Percentiles rank a stretch among this genome's conserved stretches.
Conservation (phyloP, 2,329 filamentous ascomycete species). For the Bretziella fagacearum region DNA sequence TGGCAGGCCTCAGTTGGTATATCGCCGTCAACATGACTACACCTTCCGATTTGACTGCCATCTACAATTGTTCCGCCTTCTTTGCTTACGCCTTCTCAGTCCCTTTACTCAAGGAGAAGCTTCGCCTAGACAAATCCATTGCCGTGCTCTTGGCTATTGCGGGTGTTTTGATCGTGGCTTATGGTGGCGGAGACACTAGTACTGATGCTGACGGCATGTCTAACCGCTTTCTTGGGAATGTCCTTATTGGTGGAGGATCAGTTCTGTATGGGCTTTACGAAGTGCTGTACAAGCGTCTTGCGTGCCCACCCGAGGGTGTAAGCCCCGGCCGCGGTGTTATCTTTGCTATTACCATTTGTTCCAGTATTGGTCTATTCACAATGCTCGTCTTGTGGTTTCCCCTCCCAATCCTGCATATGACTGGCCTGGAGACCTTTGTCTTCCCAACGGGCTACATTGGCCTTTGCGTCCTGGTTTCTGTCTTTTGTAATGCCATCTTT, state of each 20-base stretch:
- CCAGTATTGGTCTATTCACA: conserved; percentile 74
- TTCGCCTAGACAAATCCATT: conserved; percentile 69
- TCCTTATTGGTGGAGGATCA: conserved; percentile 80
- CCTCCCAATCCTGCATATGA: conserved; percentile 62
- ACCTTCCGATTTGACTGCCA: conserved; percentile 83
- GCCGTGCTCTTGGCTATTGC: conserved; percentile 75
- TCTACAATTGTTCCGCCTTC: conserved; percentile 98
- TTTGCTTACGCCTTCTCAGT: conserved; percentile 97
- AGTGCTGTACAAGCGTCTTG: conserved; percentile 84
- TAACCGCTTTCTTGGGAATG: conserved; percentile 64
- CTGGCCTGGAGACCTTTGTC: conserved; percentile 67
- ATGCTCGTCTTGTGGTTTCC: conserved; percentile 82
- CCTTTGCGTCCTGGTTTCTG: conserved; percentile 62
- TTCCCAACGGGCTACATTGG: conserved; percentile 63
- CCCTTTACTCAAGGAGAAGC: conserved; percentile 67
- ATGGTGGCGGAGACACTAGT: conserved; percentile 46
- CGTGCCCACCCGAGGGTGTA: conserved; percentile 82
- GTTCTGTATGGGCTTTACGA: conserved; percentile 95
- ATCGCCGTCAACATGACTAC: conserved; percentile 86
- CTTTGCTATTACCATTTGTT: conserved; percentile 86
- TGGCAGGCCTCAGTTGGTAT: conserved; percentile 91
- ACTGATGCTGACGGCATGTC: conserved; percentile 28
- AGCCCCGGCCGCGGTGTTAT: conserved; percentile 79
- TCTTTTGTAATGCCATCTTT: conserved; percentile 78
- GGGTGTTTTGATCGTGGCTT: conserved; percentile 88